These are phyloP conservation scores for Pistacia integerrima DNA, from an alignment of 345 rosid species.

Conservation along the genomic window DNA sequence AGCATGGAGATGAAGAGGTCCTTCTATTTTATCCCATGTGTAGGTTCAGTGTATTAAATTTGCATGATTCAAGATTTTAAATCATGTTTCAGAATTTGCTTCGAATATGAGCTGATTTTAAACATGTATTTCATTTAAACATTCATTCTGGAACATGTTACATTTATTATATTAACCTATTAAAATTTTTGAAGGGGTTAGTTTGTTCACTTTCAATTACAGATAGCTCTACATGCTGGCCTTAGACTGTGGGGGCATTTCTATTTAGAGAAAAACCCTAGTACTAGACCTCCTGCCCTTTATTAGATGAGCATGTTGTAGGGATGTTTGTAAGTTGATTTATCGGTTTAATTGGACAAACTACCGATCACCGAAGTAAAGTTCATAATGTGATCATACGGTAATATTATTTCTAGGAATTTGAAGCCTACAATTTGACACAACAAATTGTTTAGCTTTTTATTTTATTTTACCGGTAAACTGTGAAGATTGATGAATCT, in stretches of 20 bases:
- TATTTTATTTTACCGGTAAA: not conserved
- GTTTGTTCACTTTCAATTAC: not conserved
- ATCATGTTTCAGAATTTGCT: constrained; percentile 17
- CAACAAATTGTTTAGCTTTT: not conserved
- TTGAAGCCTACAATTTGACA: constrained; percentile 1
- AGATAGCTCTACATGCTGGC: constrained; percentile 1
- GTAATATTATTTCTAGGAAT: not conserved
- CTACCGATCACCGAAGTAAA: not conserved
- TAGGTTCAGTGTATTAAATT: constrained; percentile 33
- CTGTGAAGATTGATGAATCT: constrained; percentile 8
- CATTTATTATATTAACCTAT: not conserved
- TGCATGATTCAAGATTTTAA: constrained; percentile 22
- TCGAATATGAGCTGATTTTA: not conserved
- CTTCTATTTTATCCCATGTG: constrained; percentile 39
- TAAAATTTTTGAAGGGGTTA: not conserved
- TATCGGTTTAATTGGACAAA: not conserved
- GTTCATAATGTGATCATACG: not conserved
- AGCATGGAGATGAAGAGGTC: constrained; percentile 96
- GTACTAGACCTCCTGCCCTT: not conserved
- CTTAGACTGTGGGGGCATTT: not conserved
- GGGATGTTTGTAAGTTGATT: not conserved
- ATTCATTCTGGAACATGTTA: not conserved
- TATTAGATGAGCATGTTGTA: not conserved
- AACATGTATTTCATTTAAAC: not conserved
- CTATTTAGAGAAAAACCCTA: not conserved